Evolutionary conservation across 805 yeast species (phyloP), one percentile per base, ranked within the genome.

Genomic region (Naumovozyma dairenensis): DNA sequence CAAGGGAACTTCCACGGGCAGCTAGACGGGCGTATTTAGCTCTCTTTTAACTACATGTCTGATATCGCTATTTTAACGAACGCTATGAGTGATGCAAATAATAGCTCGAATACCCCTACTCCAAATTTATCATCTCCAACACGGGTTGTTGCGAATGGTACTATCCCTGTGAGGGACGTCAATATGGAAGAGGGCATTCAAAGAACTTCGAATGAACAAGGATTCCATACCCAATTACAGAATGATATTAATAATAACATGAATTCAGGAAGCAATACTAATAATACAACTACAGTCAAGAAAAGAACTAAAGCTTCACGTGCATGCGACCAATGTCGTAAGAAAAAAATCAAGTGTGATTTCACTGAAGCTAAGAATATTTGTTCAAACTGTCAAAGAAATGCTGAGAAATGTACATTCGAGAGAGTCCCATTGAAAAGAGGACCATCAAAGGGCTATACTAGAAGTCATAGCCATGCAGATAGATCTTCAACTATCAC

Each of bases 281-380:
- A 12, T 6, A 18, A 19, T 6, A 30, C 28, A 6, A 13, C 21
- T 6, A 21, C 17, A 12, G 22, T 21, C 13, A 65, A 81, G 32
- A 78, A 79, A 48, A 48, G 87, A 36, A 67, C 80, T 6, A 81
- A 81, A 51, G 85, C 80, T 0, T 78, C 86, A 1, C 57, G 93
- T 34, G 92, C 89, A 2, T 81, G 93, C 52, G 93, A 81, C 52
- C 76, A 78, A 35, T 81, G 92, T 53, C 66, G 92, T 24, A 65
- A 80, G 29, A 79, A 80, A 54, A 81, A 81, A 51, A 68, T 80
- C 16, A 66, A 73, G 35, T 81, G 93, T 58, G 76, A 80, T 51
- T 84, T 81, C 16, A 67, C 67, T 17, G 56, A 65, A 4, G 63
- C 70, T 14, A 69, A 60, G 44, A 59, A 61, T 7, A 67, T 75